Base-by-base conservation (phyloP, 345 rosid species). In the Eutrema yunnanense region DNA sequence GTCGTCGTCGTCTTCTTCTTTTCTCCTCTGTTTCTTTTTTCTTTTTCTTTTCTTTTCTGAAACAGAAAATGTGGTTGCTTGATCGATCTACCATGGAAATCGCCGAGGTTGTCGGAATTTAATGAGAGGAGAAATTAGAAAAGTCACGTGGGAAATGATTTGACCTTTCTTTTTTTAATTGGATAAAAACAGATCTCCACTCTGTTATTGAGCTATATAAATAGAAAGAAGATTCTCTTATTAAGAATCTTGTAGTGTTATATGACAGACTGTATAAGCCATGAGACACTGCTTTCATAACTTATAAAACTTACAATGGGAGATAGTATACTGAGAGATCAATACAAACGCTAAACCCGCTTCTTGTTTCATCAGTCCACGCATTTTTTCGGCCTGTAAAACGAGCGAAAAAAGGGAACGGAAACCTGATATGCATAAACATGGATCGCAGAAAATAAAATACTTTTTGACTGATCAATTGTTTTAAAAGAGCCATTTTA, bases 331-430 rank as follows among this genome's bases (percentile, higher is more conserved):
- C 26, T 33, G 27, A 67, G 8, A 67, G 65, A 54, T 9, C 47
- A 30, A 52, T 8, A 61, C 19, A 40, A 30, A 10, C 0, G 1
- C 16, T 6, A 36, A 60, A 19, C 10, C 52, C 4, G 30, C 70
- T 8, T 44, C 40, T 62, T 62, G 67, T 9, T 55, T 62, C 71
- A 69, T 75, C 75, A 75, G 51, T 75, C 65, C 65, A 62, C 46
- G 12, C 74, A 30, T 62, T 69, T 75, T 38, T 69, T 55, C 55
- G 47, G 60, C 79, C 75, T 69, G 71, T 63, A 76, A 76, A 66
- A 74, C 27, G 33, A 54, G 65, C 60, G 1, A 38, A 41, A 54
- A 54, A 10, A 1, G 7, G 14, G 43, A 66, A 62, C 46, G 69
- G 29, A 8, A 69, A 68, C 53, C 49, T 10, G 41, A 63, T 69